phyloP scores from a whole-genome alignment of 2,329 filamentous ascomycete species.

The Penicillium sp. region DNA sequence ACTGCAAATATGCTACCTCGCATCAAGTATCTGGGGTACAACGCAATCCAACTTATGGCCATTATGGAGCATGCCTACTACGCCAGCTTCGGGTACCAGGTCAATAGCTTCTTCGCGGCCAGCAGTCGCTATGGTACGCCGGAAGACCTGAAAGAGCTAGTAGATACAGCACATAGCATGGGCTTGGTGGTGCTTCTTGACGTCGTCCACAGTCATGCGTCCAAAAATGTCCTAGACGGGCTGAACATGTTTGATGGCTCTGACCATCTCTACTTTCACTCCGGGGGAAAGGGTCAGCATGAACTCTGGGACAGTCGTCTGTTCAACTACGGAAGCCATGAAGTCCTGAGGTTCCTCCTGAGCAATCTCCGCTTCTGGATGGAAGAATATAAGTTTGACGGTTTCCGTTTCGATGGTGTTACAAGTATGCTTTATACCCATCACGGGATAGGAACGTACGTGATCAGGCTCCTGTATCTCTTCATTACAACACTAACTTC shows the following conservation, averaged over 20 bases:
- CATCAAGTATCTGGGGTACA: conserved; percentile 85
- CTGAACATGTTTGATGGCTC: conserved; percentile 92
- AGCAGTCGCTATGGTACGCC: conserved; percentile 90
- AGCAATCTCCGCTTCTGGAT: conserved; percentile 98
- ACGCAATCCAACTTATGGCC: conserved; percentile 96
- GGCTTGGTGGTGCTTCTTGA: conserved; percentile 86
- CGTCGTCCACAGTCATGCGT: conserved; percentile 94
- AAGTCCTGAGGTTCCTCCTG: conserved; percentile 88
- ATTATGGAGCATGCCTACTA: conserved; percentile 99
- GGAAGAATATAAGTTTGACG: conserved; percentile 94
- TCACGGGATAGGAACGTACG: conserved; percentile 92
- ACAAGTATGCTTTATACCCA: conserved; percentile 97
- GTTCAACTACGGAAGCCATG: conserved; percentile 93
- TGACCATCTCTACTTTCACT: conserved; percentile 93
- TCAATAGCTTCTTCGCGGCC: conserved; percentile 97
- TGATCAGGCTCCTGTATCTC: too few relatives aligned
- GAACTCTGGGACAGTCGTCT: conserved; percentile 92
- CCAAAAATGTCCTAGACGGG: conserved; percentile 91
- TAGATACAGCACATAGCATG: conserved; percentile 86
- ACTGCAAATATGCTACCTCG: conserved; percentile 83
- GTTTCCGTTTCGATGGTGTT: conserved; percentile 94
- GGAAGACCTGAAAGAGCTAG: conserved; percentile 90
- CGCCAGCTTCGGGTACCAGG: conserved; percentile 95
- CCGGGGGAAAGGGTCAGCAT: conserved; percentile 71
- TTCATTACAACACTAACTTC: neutral